Base-by-base conservation (phyloP, 805 yeast species). In the Saturnispora silvae region DNA sequence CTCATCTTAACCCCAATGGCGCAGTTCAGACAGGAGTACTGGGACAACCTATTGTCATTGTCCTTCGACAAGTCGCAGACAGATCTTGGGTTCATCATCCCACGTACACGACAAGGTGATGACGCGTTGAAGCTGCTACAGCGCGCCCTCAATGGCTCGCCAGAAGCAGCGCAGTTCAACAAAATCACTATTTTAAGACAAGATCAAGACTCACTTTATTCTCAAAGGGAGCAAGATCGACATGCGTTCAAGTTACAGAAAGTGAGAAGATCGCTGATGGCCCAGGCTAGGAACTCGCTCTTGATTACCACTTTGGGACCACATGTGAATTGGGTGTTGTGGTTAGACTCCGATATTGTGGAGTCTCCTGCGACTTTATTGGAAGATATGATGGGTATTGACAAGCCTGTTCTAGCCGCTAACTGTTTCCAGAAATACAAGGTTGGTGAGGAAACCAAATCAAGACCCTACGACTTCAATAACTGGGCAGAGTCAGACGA, bases 321-420 rank as follows among this genome's bases (percentile, higher is more conserved):
- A 16, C 73, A 81, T 48, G 86, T 94, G 2, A 75, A 94, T 17
- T 92, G 98, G 98, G 81, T 89, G 15, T 64, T 92, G 35, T 92
- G 99, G 99, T 65, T 92, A 47, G 99, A 92, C 59, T 79, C 95
- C 3, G 99, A 92, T 60, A 79, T 92, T 31, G 71, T 87, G 24
- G 99, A 92, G 60, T 74, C 95, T 4, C 95, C 96, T 14, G 60
- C 71, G 11, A 74, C 81, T 14, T 62, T 92, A 50, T 72, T 92
- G 44, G 94, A 92, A 63, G 97, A 89, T 54, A 61, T 92, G 70
- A 77, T 89, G 14, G 53, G 68, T 9, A 96, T 86, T 59, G 75
- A 89, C 57, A 84, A 81, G 57, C 85, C 95, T 3, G 81, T 92
- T 9, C 59, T 92, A 20, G 81, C 92, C 2, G 96, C 97, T 17